Percentiles rank a stretch among this genome's conserved stretches.
phyloP scores from a whole-genome alignment of 2,329 filamentous ascomycete species.

The Exophiala sp. region DNA sequence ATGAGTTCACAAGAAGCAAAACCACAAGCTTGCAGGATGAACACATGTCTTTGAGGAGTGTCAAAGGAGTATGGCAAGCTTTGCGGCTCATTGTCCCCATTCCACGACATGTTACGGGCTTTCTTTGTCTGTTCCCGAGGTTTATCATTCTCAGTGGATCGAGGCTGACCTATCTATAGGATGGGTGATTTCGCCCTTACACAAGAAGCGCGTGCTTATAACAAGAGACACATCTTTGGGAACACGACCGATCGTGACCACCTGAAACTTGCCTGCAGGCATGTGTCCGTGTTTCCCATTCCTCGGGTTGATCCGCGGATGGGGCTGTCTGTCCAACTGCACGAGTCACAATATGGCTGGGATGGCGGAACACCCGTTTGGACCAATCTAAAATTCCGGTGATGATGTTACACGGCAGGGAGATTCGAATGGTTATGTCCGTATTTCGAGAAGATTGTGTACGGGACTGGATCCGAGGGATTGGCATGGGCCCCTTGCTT shows the following conservation, averaged over 20 bases:
- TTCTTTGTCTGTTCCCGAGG: background rate
- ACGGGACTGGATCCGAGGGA: background rate
- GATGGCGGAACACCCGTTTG: background rate
- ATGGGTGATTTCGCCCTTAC: background rate
- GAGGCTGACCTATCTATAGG: constrained; percentile 5
- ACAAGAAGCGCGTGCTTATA: background rate
- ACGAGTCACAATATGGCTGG: background rate
- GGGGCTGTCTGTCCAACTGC: background rate
- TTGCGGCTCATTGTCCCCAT: background rate
- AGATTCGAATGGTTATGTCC: background rate
- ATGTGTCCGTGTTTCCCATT: constrained; percentile 16
- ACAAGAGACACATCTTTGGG: background rate
- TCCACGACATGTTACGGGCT: background rate
- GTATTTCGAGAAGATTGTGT: constrained; percentile 4
- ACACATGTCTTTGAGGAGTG: no score
- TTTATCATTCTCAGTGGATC: constrained; percentile 3
- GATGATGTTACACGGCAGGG: background rate
- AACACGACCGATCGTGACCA: constrained; percentile 4
- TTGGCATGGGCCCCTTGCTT: constrained; percentile 1
- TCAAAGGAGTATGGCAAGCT: no score
- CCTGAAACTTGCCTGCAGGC: constrained; percentile 3
- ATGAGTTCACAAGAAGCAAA: no score
- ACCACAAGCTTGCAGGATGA: no score
- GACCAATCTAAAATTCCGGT: background rate
- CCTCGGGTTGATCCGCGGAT: constrained; percentile 14